A percentile compares a stretch with the other conserved stretches of the same genome.
Conservation (phyloP, 345 rosid genomes). For the Lagerstroemia speciosa region DNA sequence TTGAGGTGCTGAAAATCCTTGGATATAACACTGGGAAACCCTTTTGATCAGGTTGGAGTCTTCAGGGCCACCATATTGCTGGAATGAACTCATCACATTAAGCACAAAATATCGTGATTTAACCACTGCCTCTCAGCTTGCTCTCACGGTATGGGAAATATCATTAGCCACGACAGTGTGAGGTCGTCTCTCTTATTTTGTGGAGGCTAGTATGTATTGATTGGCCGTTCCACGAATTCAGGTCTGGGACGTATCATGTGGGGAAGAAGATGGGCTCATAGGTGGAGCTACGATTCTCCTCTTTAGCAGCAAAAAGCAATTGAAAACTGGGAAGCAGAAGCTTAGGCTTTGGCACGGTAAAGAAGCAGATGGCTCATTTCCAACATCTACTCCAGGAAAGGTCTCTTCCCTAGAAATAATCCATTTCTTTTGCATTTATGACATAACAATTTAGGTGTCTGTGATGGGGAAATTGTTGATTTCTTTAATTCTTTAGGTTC, state of each 20-base stretch:
- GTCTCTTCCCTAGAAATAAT: slow-evolving; percentile 29
- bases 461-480: not conserved
- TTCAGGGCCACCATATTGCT: slow-evolving; percentile 61
- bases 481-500: slow-evolving; percentile 44
- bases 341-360: slow-evolving; percentile 88
- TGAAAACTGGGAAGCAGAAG: slow-evolving; percentile 91
- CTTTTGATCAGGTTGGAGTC: slow-evolving; percentile 62
- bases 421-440: not conserved
- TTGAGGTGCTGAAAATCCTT: not conserved
- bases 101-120: slow-evolving; percentile 89
- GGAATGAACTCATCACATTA: slow-evolving; percentile 81
- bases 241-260: slow-evolving; percentile 96
- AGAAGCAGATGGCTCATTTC: slow-evolving; percentile 87
- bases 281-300: slow-evolving; percentile 92
- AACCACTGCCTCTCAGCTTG: slow-evolving; percentile 80
- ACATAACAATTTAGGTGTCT: not conserved
- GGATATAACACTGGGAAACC: not conserved
- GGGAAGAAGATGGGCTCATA: slow-evolving; percentile 72
- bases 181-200: slow-evolving; percentile 7
- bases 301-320: slow-evolving; percentile 79
- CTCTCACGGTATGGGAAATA: slow-evolving; percentile 52
- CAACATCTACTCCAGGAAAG: slow-evolving; percentile 92
- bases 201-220: slow-evolving; percentile 5
- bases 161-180: slow-evolving; percentile 5
- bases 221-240: slow-evolving; percentile 15